phyloP scores from a whole-genome alignment of 1,139 yeast species.

The Yamadazyma diospyri region DNA sequence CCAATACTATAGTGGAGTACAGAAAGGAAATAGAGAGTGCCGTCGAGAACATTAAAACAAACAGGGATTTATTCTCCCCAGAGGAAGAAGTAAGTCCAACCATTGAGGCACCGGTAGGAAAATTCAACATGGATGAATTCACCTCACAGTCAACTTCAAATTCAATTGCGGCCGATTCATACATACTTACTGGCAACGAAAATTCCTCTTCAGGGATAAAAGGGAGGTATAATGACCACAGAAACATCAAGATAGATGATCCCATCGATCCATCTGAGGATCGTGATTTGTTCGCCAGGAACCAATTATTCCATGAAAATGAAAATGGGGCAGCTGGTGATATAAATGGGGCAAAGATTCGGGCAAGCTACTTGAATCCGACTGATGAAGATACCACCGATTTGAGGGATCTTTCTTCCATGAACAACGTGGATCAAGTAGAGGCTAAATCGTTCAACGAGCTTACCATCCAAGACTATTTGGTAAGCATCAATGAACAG shows the following conservation, averaged over 20 bases:
- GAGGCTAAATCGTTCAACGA: constrained; percentile 2
- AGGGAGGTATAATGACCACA: constrained; percentile 20
- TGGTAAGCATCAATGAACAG: constrained; percentile 41
- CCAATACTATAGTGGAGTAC: constrained; percentile 1
- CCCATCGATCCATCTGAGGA: constrained; percentile 13
- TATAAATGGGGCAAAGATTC: constrained; percentile 8
- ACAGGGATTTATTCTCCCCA: constrained; percentile 9
- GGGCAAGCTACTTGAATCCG: constrained; percentile 17
- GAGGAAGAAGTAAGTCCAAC: constrained; percentile 9
- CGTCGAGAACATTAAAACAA: constrained; percentile 9
- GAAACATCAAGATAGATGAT: constrained; percentile 15
- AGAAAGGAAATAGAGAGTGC: constrained; percentile 8
- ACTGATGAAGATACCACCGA: too few species aligned
- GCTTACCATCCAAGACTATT: constrained; percentile 24
- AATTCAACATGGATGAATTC: constrained; percentile 26
- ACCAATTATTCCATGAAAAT: constrained; percentile 14
- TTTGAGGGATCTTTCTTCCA: too few species aligned
- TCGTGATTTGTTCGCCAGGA: constrained; percentile 15
- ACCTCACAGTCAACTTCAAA: not conserved
- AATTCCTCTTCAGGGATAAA: too few species aligned
- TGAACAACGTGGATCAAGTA: constrained; percentile 2
- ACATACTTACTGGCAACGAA: too few species aligned
- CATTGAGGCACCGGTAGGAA: constrained; percentile 14
- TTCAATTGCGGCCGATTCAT: not conserved
- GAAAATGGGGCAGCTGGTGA: constrained; percentile 14